A percentile compares a stretch with the other conserved stretches of the same genome.
Evolutionary conservation across 176 grass and related monocot genomes (phyloP).

Genomic region (Hyparrhenia diplandra): DNA sequence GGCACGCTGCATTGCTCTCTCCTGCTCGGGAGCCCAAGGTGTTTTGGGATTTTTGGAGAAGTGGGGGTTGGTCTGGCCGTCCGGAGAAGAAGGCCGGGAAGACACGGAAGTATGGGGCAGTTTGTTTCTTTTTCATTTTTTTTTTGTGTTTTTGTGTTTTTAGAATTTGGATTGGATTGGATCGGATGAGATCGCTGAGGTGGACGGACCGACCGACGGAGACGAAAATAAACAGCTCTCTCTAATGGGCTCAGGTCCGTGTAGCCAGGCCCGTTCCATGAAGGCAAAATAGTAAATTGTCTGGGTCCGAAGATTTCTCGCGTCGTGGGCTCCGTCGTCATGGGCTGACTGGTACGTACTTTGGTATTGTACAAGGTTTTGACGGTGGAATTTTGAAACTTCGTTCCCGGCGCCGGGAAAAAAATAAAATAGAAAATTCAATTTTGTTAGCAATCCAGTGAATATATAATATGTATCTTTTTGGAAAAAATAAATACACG

Average conservation of each 20-base stretch:
- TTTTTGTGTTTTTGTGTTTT: neutral
- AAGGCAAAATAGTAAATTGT: neutral
- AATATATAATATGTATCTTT: too few relatives aligned
- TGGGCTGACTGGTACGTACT: too few relatives aligned
- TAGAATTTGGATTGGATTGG: neutral
- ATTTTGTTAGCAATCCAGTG: too few relatives aligned
- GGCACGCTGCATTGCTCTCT: conserved; percentile 30
- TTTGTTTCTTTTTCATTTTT: neutral
- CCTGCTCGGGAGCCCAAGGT: neutral
- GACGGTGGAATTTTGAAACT: too few relatives aligned
- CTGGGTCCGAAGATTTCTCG: neutral
- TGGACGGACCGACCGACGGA: conserved; percentile 21
- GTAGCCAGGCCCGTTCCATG: neutral
- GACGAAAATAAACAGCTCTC: neutral
- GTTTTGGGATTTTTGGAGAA: neutral
- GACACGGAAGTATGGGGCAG: conserved; percentile 33
- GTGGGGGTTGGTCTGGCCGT: neutral
- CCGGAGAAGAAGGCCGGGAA: conserved; percentile 1
- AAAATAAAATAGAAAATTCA: too few relatives aligned
- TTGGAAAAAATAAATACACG: too few relatives aligned
- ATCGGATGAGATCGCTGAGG: conserved; percentile 42
- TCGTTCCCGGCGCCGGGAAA: too few relatives aligned
- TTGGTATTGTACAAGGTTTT: too few relatives aligned
- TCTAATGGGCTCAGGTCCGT: neutral
- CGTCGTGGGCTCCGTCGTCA: neutral